A percentile compares a stretch with the other conserved stretches of the same genome.
phyloP scores from a whole-genome alignment of 495 filamentous ascomycete genomes.

The Penicillium subrubescens region DNA sequence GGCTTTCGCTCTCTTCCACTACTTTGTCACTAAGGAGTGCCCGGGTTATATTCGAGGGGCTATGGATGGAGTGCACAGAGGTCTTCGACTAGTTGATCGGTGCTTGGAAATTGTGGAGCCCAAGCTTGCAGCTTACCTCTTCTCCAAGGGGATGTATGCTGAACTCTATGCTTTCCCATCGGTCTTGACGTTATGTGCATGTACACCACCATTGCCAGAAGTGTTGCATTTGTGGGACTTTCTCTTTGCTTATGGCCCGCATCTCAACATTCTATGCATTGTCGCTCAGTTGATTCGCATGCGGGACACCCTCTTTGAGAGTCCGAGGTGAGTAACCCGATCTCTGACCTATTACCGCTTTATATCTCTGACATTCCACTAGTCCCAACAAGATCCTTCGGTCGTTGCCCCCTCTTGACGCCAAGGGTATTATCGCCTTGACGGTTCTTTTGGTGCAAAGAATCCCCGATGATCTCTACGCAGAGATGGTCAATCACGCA shows the following conservation, averaged over 20 bases:
- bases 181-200: constrained; percentile 91
- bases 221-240: constrained; percentile 98
- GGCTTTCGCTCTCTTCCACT: constrained; percentile 88
- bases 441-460: constrained; percentile 78
- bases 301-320: constrained; percentile 77
- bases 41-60: constrained; percentile 93
- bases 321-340: constrained; percentile 66
- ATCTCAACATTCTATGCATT: constrained; percentile 94
- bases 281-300: constrained; percentile 94
- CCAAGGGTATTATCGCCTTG: constrained; percentile 76
- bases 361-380: constrained; percentile 21
- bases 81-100: constrained; percentile 86
- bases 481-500: constrained; percentile 84
- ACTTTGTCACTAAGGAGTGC: constrained; percentile 84
- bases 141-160: constrained; percentile 81
- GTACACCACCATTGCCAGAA: constrained; percentile 94
- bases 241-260: constrained; percentile 90
- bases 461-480: constrained; percentile 87
- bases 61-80: constrained; percentile 97
- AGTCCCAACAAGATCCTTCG: constrained; percentile 91
- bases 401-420: constrained; percentile 83
- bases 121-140: constrained; percentile 80
- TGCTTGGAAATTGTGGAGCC: constrained; percentile 88
- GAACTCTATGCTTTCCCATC: constrained; percentile 98
- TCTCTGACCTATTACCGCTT: not conserved